Evolutionary conservation across 805 yeast genomes (phyloP).

Genomic region (Metschnikowia proteae): DNA sequence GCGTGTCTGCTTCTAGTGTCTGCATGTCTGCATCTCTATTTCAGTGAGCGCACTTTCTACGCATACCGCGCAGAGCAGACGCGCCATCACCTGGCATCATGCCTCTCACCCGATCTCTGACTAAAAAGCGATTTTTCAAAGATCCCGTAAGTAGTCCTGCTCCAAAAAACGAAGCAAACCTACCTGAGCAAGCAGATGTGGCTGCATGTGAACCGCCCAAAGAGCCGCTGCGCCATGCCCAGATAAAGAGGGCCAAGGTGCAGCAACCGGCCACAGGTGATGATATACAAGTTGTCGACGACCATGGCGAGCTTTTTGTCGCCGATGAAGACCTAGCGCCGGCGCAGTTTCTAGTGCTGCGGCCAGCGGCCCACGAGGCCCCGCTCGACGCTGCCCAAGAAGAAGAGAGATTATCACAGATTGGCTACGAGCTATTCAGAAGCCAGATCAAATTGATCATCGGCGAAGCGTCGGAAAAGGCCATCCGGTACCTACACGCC

Average conservation of each 20-base stretch:
- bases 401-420: constrained; percentile 8
- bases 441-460: constrained; percentile 15
- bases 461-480: constrained; percentile 10
- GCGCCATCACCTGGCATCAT: neutral
- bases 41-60: neutral
- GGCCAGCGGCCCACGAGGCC: too few species aligned
- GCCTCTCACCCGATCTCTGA: constrained; percentile 2
- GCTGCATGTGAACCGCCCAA: neutral
- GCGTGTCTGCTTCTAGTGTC: neutral
- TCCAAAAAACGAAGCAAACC: neutral
- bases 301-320: constrained; percentile 6
- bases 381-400: neutral
- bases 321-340: constrained; percentile 5
- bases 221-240: neutral
- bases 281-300: neutral
- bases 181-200: neutral
- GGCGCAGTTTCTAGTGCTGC: neutral
- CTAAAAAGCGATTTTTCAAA: neutral
- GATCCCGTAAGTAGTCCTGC: neutral
- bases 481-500: constrained; percentile 8
- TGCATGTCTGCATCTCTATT: neutral
- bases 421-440: constrained; percentile 17
- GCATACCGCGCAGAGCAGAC: constrained; percentile 2
- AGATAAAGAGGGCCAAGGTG: neutral
- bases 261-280: neutral